Conservation (phyloP, 495 filamentous ascomycete species). For the Podospora conica region DNA sequence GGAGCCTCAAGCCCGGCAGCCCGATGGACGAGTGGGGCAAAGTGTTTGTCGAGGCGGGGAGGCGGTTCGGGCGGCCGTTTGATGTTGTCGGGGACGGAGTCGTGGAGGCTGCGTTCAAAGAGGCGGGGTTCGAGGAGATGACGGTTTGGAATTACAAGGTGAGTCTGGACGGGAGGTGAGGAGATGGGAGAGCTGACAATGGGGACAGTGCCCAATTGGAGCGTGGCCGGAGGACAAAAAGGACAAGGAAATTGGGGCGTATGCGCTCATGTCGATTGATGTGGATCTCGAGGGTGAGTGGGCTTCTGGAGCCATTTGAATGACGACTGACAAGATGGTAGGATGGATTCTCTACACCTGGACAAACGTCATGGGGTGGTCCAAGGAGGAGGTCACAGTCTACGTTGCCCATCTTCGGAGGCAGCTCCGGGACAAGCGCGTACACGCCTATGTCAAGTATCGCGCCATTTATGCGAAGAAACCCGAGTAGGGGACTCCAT, state of each 20-base stretch:
- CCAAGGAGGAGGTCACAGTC: conserved; percentile 1
- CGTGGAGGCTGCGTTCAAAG: conserved; percentile 33
- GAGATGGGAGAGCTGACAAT: neutral
- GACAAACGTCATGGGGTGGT: conserved; percentile 7
- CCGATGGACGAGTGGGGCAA: conserved; percentile 19
- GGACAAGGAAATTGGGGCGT: conserved; percentile 5
- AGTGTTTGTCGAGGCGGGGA: conserved; percentile 18
- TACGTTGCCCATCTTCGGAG: conserved; percentile 1
- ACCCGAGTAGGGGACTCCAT: neutral
- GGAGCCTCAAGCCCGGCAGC: conserved; percentile 9
- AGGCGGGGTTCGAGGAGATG: conserved; percentile 44
- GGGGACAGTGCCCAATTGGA: neutral
- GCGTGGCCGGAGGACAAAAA: conserved; percentile 1
- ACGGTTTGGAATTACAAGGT: conserved; percentile 14
- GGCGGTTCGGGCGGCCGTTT: conserved; percentile 14
- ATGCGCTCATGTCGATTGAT: conserved; percentile 1
- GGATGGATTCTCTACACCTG: conserved; percentile 9
- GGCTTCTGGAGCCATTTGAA: neutral
- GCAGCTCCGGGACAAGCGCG: conserved; percentile 1
- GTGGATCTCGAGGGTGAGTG: conserved; percentile 5
- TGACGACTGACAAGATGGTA: neutral
- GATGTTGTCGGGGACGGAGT: conserved; percentile 23
- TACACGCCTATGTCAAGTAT: conserved; percentile 2
- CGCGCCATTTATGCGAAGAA: conserved; percentile 1
- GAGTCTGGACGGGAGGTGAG: neutral